Evolutionary conservation across 2,329 filamentous ascomycete species (phyloP).

Genomic region (Calycina herbarum): DNA sequence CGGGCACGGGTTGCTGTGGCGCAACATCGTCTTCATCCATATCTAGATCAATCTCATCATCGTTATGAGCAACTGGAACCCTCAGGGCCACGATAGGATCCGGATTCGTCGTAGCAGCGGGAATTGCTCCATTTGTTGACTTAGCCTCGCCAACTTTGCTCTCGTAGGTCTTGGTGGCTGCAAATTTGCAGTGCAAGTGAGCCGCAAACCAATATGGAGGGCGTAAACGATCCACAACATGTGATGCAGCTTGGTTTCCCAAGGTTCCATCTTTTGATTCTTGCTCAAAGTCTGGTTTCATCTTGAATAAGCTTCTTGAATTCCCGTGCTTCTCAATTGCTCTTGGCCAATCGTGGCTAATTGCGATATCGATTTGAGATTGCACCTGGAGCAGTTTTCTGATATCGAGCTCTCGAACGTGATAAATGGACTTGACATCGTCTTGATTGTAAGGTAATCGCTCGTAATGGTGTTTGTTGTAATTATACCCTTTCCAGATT

Average conservation of each 20-base stretch:
- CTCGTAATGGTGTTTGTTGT: conserved; percentile 79
- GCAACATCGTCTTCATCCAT: conserved; percentile 28
- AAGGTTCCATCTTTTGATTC: conserved; percentile 76
- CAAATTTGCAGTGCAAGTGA: conserved; percentile 87
- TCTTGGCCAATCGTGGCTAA: conserved; percentile 96
- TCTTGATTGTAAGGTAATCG: conserved; percentile 77
- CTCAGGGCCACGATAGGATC: not conserved
- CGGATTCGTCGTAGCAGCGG: not conserved
- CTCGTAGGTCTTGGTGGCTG: conserved; percentile 63
- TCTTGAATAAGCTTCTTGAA: conserved; percentile 62
- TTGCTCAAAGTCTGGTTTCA: conserved; percentile 71
- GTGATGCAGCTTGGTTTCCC: conserved; percentile 76
- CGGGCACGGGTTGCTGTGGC: conserved; percentile 25
- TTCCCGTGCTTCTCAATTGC: conserved; percentile 80
- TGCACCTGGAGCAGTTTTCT: conserved; percentile 81
- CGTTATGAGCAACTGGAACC: conserved; percentile 45
- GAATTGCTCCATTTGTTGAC: conserved; percentile 6
- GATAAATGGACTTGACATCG: conserved; percentile 82
- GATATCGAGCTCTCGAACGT: conserved; percentile 86
- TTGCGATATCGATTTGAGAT: conserved; percentile 85
- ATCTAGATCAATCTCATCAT: conserved; percentile 64
- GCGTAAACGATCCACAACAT: conserved; percentile 77
- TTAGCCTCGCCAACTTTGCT: conserved; percentile 25
- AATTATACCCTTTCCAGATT: conserved; percentile 93
- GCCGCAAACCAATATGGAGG: conserved; percentile 91